Base-by-base conservation (phyloP, 768 basidiomycete species). In the Hygrophoropsis aurantiaca region DNA sequence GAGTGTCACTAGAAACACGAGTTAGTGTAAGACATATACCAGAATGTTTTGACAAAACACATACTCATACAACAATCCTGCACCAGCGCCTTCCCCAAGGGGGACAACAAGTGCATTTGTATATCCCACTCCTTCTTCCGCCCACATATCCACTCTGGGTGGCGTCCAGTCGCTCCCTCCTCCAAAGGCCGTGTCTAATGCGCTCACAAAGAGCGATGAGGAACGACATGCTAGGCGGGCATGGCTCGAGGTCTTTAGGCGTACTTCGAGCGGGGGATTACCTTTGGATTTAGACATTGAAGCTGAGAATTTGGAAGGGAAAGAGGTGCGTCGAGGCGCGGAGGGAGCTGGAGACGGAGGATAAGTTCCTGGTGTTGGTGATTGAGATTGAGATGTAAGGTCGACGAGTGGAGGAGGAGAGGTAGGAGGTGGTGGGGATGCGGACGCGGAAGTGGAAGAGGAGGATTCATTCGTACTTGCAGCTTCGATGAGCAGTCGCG, bases 51-150 rank as follows among this genome's bases (percentile, higher is more conserved):
- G 2, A 34, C 7, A 38, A n/a, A 6, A 20, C 2, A 70, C 81
- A 61, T 45, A 84, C 82, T 73, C 70, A 44, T 79, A 80, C 42
- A 78, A 74, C 5, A 84, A 55, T 44, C 77, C 76, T 1, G 67
- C 59, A 2, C 81, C 62, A 61, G 60, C 40, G 55, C 50, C 51
- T 53, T 75, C 23, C 68, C 72, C 71, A 18, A 81, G 62, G 0
- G 71, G 58, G 1, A 72, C 69, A 3, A 70, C 53, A 25, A 83
- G 70, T 11, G 58, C 59, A 5, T 49, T 54, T 20, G 57, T 50
- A 27, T 51, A 63, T 0, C 7, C 9, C n/a, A 40, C 2, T 36
- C 40, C 38, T 44, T 57, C 13, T n/a, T 39, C 61, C 52, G 48
- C 49, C 52, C 52, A 63, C 1, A 15, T 24, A 0, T 54, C 50